These are phyloP conservation scores for Pyrenochaeta sp. DNA, from an alignment of 2,329 filamentous ascomycete species.

Conservation along the genomic window DNA sequence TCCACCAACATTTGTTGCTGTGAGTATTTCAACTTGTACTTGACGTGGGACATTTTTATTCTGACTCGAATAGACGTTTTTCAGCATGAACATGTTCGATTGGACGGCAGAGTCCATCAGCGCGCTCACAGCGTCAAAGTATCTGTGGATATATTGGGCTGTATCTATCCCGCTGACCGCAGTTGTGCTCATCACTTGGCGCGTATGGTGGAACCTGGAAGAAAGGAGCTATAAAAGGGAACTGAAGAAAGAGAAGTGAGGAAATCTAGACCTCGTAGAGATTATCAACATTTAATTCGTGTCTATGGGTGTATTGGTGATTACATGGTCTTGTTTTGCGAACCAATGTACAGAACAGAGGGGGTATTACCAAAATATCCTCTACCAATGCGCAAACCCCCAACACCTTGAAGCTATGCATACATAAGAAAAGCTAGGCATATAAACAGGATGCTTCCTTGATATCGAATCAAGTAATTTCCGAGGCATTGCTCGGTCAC, in stretches of 20 bases:
- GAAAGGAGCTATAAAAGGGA: slow-evolving; percentile 5
- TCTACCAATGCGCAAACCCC: too few species aligned
- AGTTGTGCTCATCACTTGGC: slow-evolving; percentile 8
- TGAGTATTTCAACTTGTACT: slow-evolving; percentile 4
- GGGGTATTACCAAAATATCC: too few species aligned
- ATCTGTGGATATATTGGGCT: slow-evolving; percentile 22
- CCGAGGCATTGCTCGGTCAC: too few species aligned
- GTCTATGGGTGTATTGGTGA: too few species aligned
- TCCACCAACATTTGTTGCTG: slow-evolving; percentile 52
- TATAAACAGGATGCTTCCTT: too few species aligned
- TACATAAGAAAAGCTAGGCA: too few species aligned
- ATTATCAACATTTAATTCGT: too few species aligned
- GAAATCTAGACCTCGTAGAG: too few species aligned
- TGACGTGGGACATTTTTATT: background rate
- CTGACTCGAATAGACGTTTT: slow-evolving; percentile 6
- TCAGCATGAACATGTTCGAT: slow-evolving; percentile 17
- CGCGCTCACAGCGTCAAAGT: background rate
- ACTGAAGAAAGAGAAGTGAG: background rate
- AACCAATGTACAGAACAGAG: too few species aligned
- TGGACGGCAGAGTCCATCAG: slow-evolving; percentile 1
- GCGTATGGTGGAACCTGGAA: slow-evolving; percentile 7
- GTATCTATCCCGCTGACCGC: slow-evolving; percentile 12
- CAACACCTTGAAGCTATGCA: too few species aligned
- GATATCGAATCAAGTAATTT: too few species aligned
- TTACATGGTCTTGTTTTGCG: too few species aligned